phyloP scores from a whole-genome alignment of 495 filamentous ascomycete species.

The Pseudevernia furfuracea region DNA sequence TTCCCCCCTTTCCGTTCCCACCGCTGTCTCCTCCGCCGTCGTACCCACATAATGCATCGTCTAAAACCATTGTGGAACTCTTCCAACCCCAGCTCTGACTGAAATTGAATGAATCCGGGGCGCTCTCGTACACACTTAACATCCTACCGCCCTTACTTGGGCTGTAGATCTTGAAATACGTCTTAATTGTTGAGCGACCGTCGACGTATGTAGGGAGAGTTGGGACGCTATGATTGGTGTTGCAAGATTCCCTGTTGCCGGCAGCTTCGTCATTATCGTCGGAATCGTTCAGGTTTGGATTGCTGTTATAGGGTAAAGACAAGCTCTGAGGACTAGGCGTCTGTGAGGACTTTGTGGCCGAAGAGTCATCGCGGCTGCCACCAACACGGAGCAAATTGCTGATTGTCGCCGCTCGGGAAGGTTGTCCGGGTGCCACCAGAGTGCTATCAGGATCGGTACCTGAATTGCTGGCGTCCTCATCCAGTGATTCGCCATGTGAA shows the following conservation, averaged over 20 bases:
- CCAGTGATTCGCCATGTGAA: conserved; percentile 22
- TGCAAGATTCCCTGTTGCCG: conserved; percentile 20
- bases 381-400: conserved; percentile 27
- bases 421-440: conserved; percentile 20
- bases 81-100: conserved; percentile 59
- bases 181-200: conserved; percentile 49
- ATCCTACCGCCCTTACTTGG: conserved; percentile 50
- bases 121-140: conserved; percentile 50
- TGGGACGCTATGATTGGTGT: conserved; percentile 28
- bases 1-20: conserved; percentile 24
- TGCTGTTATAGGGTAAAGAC: conserved; percentile 19
- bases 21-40: conserved; percentile 24
- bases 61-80: conserved; percentile 49
- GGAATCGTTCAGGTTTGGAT: conserved; percentile 18
- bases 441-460: conserved; percentile 35
- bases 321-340: conserved; percentile 20
- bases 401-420: conserved; percentile 24
- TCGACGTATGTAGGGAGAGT: conserved; percentile 49
- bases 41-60: conserved; percentile 40
- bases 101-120: conserved; percentile 55
- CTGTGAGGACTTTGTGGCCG: conserved; percentile 25
- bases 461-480: conserved; percentile 37
- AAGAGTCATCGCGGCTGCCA: conserved; percentile 18
- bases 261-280: conserved; percentile 24
- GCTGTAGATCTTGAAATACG: conserved; percentile 57